Conservation (phyloP, 2,329 filamentous ascomycete genomes). For the Xylaria digitata region DNA sequence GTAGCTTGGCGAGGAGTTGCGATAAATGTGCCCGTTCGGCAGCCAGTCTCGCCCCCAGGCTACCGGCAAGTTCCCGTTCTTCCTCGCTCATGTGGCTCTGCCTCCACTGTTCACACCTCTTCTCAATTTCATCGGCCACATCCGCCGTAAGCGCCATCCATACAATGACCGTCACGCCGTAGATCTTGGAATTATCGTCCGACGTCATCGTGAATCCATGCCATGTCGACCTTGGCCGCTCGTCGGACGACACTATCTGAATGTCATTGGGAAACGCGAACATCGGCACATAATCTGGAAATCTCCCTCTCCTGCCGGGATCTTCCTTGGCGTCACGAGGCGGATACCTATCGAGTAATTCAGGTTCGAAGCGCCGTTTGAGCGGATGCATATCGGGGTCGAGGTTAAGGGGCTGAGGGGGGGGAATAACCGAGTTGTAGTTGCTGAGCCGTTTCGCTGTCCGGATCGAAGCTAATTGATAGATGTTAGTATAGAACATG, state of each 20-base stretch:
- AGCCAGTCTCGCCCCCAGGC: slow-evolving; percentile 87
- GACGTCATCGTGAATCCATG: slow-evolving; percentile 99
- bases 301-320: slow-evolving; percentile 80
- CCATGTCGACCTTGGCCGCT: slow-evolving; percentile 95
- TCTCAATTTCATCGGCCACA: slow-evolving; percentile 85
- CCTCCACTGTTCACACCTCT: slow-evolving; percentile 85
- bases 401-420: slow-evolving; percentile 87
- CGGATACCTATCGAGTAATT: slow-evolving; percentile 94
- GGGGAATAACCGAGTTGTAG: slow-evolving; percentile 97
- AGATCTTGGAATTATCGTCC: slow-evolving; percentile 89
- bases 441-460: slow-evolving; percentile 92
- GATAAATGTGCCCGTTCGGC: slow-evolving; percentile 90
- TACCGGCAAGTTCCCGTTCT: slow-evolving; percentile 91
- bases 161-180: slow-evolving; percentile 89
- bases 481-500: slow-evolving; percentile 49
- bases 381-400: slow-evolving; percentile 96
- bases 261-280: slow-evolving; percentile 99
- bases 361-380: slow-evolving; percentile 92
- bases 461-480: slow-evolving; percentile 67
- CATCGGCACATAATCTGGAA: slow-evolving; percentile 99
- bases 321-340: slow-evolving; percentile 85
- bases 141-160: slow-evolving; percentile 89
- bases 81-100: slow-evolving; percentile 89
- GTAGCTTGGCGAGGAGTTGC: slow-evolving; percentile 84
- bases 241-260: slow-evolving; percentile 93